Evolutionary conservation across 2,329 filamentous ascomycete species (phyloP).

Genomic region (Monosporascus sp.): DNA sequence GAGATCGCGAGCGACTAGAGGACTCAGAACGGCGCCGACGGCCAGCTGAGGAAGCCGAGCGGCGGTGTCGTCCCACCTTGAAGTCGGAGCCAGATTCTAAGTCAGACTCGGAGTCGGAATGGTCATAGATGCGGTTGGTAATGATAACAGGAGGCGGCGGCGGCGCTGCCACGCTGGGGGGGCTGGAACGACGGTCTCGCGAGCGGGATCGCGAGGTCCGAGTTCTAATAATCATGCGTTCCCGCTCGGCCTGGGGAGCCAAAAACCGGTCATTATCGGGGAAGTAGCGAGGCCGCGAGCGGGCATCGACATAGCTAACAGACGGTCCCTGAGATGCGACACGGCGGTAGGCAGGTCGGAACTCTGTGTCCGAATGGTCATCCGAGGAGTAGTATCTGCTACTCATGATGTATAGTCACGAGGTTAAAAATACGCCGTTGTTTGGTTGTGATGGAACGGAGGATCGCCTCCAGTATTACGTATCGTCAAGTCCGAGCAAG

Average conservation of each 20-base stretch:
- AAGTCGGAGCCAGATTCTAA: conserved; percentile 35
- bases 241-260: conserved; percentile 33
- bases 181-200: conserved; percentile 40
- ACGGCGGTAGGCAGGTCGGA: conserved; percentile 39
- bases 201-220: conserved; percentile 35
- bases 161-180: conserved; percentile 27
- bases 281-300: conserved; percentile 34
- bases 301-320: conserved; percentile 40
- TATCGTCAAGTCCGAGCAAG: not conserved
- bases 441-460: too few species aligned
- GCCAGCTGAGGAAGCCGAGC: not conserved
- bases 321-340: conserved; percentile 28
- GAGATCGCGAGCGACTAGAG: conserved; percentile 5
- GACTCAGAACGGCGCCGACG: not conserved
- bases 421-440: too few species aligned
- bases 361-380: conserved; percentile 51
- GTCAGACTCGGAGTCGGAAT: conserved; percentile 31
- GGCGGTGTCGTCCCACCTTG: conserved; percentile 16
- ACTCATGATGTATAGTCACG: conserved; percentile 15
- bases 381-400: conserved; percentile 34
- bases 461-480: not conserved
- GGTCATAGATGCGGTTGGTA: conserved; percentile 50
- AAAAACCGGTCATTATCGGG: conserved; percentile 34
- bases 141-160: conserved; percentile 45
- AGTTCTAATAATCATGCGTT: conserved; percentile 41